phyloP scores from a whole-genome alignment of 2,329 filamentous ascomycete genomes.

The Beauveria sp. region DNA sequence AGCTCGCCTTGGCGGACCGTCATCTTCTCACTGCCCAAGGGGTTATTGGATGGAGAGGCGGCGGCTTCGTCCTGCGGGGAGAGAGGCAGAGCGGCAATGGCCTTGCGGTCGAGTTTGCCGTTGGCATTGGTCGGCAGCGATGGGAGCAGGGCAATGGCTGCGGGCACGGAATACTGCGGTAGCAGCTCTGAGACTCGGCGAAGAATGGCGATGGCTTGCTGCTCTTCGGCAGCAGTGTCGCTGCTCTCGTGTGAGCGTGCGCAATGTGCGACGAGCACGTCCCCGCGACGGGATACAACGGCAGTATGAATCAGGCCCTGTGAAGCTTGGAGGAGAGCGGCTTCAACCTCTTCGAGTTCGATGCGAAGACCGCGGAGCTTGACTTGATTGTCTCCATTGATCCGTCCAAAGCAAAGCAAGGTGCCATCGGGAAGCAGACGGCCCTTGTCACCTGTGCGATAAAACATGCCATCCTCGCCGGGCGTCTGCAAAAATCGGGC shows the following conservation, averaged over 20 bases:
- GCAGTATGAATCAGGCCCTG: not conserved
- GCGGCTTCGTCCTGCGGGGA: conserved; percentile 7
- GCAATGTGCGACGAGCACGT: not conserved
- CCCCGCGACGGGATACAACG: not conserved
- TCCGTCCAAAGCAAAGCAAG: conserved; percentile 27
- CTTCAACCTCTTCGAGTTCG: conserved; percentile 34
- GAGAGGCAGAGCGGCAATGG: conserved; percentile 19
- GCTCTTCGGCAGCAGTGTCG: no score
- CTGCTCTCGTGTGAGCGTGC: not conserved
- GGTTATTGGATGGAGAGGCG: no score
- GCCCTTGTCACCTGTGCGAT: conserved; percentile 31
- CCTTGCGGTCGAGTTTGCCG: conserved; percentile 26
- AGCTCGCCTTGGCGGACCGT: not conserved
- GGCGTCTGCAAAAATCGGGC: not conserved
- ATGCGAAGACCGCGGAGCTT: conserved; percentile 37
- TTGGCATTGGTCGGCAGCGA: not conserved
- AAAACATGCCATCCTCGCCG: conserved; percentile 16
- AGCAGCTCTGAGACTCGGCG: conserved; percentile 9
- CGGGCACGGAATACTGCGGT: not conserved
- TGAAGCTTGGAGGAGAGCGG: conserved; percentile 14
- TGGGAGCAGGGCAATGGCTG: not conserved
- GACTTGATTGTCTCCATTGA: conserved; percentile 32
- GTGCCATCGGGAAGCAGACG: conserved; percentile 23
- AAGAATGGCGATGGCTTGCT: not conserved
- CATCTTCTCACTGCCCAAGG: not conserved